Evolutionary conservation across 768 basidiomycete species (phyloP).

Genomic region (Naganishia kalamii): DNA sequence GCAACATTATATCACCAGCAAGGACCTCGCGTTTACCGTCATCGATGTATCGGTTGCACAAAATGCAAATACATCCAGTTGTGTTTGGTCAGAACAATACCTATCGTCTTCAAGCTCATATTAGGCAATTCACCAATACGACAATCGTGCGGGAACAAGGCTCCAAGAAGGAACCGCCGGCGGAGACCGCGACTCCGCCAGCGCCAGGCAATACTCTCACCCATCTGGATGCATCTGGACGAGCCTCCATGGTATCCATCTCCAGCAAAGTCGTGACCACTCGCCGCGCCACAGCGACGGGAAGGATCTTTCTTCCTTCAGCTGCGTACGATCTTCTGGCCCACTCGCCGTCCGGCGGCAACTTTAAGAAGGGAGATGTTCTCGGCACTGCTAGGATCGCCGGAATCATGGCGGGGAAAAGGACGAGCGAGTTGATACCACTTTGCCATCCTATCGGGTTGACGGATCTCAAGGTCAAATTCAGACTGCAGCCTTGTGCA

Average conservation of each 20-base stretch:
- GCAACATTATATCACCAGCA: neutral
- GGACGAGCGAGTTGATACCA: slow-evolving; percentile 74
- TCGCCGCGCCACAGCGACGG: slow-evolving; percentile 68
- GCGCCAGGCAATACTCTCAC: slow-evolving; percentile 50
- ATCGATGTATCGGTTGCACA: neutral
- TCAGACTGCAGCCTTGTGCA: slow-evolving; percentile 52
- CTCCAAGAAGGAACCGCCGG: neutral
- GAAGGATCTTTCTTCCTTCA: slow-evolving; percentile 62
- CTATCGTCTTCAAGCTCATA: neutral
- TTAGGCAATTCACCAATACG: neutral
- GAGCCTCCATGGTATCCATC: slow-evolving; percentile 78
- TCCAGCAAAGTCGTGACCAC: slow-evolving; percentile 57
- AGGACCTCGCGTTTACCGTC: neutral
- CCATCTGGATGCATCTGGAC: slow-evolving; percentile 65
- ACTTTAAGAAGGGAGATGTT: slow-evolving; percentile 42
- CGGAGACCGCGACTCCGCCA: neutral
- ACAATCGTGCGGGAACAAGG: neutral
- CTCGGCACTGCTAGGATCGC: slow-evolving; percentile 60
- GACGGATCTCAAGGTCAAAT: slow-evolving; percentile 61
- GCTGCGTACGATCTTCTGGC: slow-evolving; percentile 63
- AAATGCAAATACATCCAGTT: neutral
- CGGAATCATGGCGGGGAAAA: slow-evolving; percentile 80
- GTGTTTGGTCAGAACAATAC: neutral
- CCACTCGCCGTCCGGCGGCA: slow-evolving; percentile 44
- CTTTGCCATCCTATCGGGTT: slow-evolving; percentile 78